Evolutionary conservation across 2,329 filamentous ascomycete genomes (phyloP), one percentile per base, ranked within the genome.

Genomic region (Colletotrichum salicis): DNA sequence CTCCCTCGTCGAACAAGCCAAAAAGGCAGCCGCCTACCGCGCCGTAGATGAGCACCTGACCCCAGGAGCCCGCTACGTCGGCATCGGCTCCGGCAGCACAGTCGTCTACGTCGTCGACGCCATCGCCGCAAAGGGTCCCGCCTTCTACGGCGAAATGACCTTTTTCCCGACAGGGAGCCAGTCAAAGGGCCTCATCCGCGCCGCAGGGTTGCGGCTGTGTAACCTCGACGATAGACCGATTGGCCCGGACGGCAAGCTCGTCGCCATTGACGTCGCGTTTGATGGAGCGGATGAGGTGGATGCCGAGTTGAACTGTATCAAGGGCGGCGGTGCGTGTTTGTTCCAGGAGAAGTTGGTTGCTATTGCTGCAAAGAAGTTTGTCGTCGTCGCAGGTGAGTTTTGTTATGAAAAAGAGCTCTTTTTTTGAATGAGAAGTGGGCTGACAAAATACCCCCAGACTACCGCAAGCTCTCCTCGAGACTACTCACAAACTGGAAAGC

Each of bases 331-430:
- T 70, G 96, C 95, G n/a, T 99, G 96, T 83, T 84, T 98, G 68
- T 97, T 97, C 85, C 96, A 98, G 82, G 96, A 99, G 85, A 99
- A 99, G 86, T 87, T 99, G 45, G 95, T 99, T 5, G 95, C 95
- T 5, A 90, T 94, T 72, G 90, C 93, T 61, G 92, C 94, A 4
- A 93, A 91, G 82, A 93, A 94, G 79, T 97, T 98, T 78, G 88
- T 98, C 74, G 96, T 94, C 77, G 94, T 97, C 70, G 94, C 94
- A 68, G 92, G 92, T 94, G 82, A 78, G 87, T 82, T 31, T 45
- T 54, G 12, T 6, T 51, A 29, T 29, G 27, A 5, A 29, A 29
- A 29, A 29, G 27, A 29, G 27, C 27, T 29, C 27, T 27, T 29
- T 29, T 29, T 29, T 29, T 29, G 27, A 29, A 29, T 29, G n/a